Conservation (phyloP, 139 green algal species). For the Chlorella sorokiniana region DNA sequence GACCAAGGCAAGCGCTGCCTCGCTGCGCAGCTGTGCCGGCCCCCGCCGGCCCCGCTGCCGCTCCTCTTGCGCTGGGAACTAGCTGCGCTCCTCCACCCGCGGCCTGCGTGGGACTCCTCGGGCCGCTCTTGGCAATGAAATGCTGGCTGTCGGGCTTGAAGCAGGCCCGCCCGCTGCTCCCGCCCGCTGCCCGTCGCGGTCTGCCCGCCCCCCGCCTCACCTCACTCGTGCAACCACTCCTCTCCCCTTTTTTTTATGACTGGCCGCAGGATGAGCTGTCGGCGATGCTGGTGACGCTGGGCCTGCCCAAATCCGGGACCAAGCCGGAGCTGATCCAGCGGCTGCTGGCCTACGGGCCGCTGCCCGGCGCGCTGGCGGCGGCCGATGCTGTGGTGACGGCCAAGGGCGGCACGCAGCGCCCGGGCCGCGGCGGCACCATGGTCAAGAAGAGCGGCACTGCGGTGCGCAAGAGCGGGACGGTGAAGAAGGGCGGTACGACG, state of each 20-base stretch:
- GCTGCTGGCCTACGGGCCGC: constrained; percentile 2
- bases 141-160: no score
- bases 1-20: constrained; percentile 14
- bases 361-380: not conserved
- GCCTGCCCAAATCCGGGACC: constrained; percentile 27
- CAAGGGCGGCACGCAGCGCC: not conserved
- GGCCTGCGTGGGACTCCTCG: not conserved
- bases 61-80: not conserved
- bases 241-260: no score
- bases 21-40: not conserved
- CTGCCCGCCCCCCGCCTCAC: no score
- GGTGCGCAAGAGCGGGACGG: not conserved
- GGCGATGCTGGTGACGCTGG: not conserved
- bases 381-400: not conserved
- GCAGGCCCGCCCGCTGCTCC: not conserved
- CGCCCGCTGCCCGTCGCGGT: not conserved
- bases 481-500: not conserved
- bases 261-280: constrained; percentile 23
- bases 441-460: not conserved
- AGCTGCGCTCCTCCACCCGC: not conserved
- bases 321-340: constrained; percentile 26
- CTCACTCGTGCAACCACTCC: no score
- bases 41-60: not conserved
- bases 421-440: not conserved
- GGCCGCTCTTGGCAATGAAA: no score